These are phyloP conservation scores for Cerioporus squamosus DNA, from an alignment of 1,284 basidiomycete species.

Conservation along the genomic window DNA sequence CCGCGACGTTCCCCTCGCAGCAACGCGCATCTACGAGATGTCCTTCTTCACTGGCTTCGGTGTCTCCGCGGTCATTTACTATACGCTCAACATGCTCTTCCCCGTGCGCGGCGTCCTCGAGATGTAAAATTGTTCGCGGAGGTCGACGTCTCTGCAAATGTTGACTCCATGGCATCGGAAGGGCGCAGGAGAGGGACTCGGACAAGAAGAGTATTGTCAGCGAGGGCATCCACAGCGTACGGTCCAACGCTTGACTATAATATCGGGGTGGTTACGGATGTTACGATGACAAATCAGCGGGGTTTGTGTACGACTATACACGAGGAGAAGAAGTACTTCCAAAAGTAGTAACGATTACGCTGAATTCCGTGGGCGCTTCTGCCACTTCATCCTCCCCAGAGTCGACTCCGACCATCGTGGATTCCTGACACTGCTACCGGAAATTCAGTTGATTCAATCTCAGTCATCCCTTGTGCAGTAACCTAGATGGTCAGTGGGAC, in stretches of 20 bases:
- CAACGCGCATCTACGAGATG: slow-evolving; percentile 73
- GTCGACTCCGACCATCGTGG: too few relatives aligned
- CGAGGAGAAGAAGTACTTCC: not conserved
- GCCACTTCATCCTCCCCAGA: too few relatives aligned
- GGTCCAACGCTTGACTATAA: slow-evolving; percentile 6
- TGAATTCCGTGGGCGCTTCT: too few relatives aligned
- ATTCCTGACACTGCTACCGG: too few relatives aligned
- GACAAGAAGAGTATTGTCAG: slow-evolving; percentile 22
- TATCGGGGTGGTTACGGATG: not conserved
- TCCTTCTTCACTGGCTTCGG: slow-evolving; percentile 83
- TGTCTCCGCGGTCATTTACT: slow-evolving; percentile 70
- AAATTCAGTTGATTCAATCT: too few relatives aligned
- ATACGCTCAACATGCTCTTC: slow-evolving; percentile 56
- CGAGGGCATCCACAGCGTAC: slow-evolving; percentile 12
- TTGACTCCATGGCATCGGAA: not conserved
- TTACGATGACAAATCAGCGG: too few relatives aligned
- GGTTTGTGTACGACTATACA: not conserved
- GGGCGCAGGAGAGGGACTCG: slow-evolving; percentile 10
- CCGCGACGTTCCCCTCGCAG: slow-evolving; percentile 61
- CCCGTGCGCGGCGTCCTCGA: slow-evolving; percentile 57
- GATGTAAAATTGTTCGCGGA: slow-evolving; percentile 57
- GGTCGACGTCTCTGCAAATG: slow-evolving; percentile 56
- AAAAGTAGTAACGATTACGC: too few relatives aligned
- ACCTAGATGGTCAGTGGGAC: too few relatives aligned
- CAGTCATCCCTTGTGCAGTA: too few relatives aligned